These are phyloP conservation scores for Vicia faba DNA, from an alignment of 306 rosid species.

Conservation along the genomic window DNA sequence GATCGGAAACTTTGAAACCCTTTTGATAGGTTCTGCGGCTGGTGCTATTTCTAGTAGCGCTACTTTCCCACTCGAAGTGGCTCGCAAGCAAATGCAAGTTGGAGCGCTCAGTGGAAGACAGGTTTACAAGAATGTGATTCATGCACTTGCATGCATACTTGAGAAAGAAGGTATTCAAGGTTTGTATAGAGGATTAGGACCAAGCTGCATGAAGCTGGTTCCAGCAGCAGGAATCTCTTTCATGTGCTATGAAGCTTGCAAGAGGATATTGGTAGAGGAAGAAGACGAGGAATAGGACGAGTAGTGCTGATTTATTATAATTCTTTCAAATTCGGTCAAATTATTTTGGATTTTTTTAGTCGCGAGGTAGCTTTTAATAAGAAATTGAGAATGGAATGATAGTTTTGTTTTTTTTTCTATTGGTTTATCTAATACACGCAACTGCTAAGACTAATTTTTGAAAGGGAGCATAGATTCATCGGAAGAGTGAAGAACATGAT, in stretches of 20 bases:
- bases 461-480: too few relatives aligned
- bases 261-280: constrained; percentile 73
- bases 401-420: not conserved
- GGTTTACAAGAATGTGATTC: constrained; percentile 73
- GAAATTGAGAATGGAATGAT: constrained; percentile 26
- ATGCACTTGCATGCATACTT: constrained; percentile 81
- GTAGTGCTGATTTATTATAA: constrained; percentile 2
- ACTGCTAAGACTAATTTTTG: too few relatives aligned
- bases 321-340: not conserved
- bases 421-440: too few relatives aligned
- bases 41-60: constrained; percentile 93
- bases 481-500: too few relatives aligned
- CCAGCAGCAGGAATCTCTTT: constrained; percentile 97
- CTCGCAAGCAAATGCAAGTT: constrained; percentile 98
- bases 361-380: not conserved
- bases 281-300: constrained; percentile 55
- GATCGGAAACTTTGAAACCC: constrained; percentile 90
- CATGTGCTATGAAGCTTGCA: constrained; percentile 99
- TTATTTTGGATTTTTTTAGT: constrained; percentile 8
- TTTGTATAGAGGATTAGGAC: constrained; percentile 85
- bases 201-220: constrained; percentile 94
- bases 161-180: constrained; percentile 81
- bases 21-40: constrained; percentile 86
- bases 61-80: constrained; percentile 94
- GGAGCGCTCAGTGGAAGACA: constrained; percentile 94